Base-by-base conservation (phyloP, 2,329 filamentous ascomycete genomes). In the Dothideomycetidae sp. region DNA sequence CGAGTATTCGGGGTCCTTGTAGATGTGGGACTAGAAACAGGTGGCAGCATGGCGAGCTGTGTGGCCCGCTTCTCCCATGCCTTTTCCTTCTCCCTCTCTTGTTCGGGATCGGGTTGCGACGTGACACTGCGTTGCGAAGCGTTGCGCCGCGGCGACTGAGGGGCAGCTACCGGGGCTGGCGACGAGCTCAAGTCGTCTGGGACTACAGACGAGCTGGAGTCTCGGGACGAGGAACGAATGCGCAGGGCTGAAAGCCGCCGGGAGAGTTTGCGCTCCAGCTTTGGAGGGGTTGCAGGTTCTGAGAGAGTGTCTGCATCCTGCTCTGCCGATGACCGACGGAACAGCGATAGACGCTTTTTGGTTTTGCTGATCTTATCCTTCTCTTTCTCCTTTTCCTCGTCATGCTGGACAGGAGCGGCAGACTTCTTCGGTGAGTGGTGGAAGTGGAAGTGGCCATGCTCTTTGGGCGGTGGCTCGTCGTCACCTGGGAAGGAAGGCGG, bases 31-130 rank as follows among this genome's bases (percentile, higher is more conserved):
- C 23, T 13, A 4, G 26, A 12, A n/a, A 34, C 26, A 19, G 31
- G 19, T 19, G 38, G 26, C 7, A 39, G 36, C 48, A 71, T 72
- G 19, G 83, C 88, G 46, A 96, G 65, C 42, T 92, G 73, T n/a
- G 86, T 94, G 17, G 90, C 90, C 42, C 88, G 71, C 63, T 81
- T 78, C 67, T 96, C 90, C 90, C 90, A 98, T 60, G 80, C 71
- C 42, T 74, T 73, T 64, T 92, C 81, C 36, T 65, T 62, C 16
- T 70, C 67, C 45, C n/a, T 9, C n/a, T 12, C n/a, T 9, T 9
- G 9, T 9, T 9, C 14, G 10, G 29, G 10, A 10, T 15, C 14
- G 10, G n/a, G 7, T 39, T 28, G 17, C 3, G 19, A 19, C 10
- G 15, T 10, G 23, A 28, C 31, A 10, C n/a, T 16, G 10, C 15